Evolutionary conservation across 2,329 filamentous ascomycete genomes (phyloP).

Genomic region (Alternaria rosae): DNA sequence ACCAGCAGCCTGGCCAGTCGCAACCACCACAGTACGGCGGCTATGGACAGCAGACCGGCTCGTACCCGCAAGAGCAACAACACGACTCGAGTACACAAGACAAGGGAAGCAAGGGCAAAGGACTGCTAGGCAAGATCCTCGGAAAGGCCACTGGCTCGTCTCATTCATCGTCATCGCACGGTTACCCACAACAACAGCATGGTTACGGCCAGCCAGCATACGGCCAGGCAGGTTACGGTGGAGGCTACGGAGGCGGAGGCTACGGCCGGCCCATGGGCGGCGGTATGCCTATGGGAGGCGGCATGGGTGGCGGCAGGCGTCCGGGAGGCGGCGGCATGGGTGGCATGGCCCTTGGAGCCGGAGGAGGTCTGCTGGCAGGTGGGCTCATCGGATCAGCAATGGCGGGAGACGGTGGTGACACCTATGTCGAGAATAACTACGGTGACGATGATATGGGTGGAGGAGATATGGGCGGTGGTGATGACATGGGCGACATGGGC

Average conservation of each 20-base stretch:
- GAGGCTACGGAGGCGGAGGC: conserved; percentile 20
- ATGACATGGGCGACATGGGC: conserved; percentile 38
- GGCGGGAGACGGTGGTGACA: conserved; percentile 45
- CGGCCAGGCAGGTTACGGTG: conserved; percentile 18
- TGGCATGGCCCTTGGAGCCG: conserved; percentile 78
- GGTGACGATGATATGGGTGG: conserved; percentile 29
- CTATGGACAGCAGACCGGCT: conserved; percentile 38
- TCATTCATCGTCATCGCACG: conserved; percentile 53
- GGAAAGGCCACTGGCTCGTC: conserved; percentile 52
- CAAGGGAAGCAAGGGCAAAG: conserved; percentile 50
- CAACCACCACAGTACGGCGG: conserved; percentile 23
- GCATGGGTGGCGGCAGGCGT: conserved; percentile 19
- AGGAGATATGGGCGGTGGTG: conserved; percentile 39
- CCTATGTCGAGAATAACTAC: conserved; percentile 28
- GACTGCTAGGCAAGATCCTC: conserved; percentile 61
- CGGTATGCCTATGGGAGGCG: conserved; percentile 30
- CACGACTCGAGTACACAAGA: conserved; percentile 26
- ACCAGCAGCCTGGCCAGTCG: conserved; percentile 38
- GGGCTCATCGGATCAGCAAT: conserved; percentile 73
- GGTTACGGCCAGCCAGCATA: conserved; percentile 34
- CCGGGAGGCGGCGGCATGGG: conserved; percentile 69
- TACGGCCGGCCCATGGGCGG: conserved; percentile 56
- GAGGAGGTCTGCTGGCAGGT: conserved; percentile 82
- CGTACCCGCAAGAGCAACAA: conserved; percentile 19
- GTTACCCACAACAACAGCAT: conserved; percentile 40